phyloP scores from a whole-genome alignment of 495 filamentous ascomycete genomes.

The Astrothelium macrocarpum region DNA sequence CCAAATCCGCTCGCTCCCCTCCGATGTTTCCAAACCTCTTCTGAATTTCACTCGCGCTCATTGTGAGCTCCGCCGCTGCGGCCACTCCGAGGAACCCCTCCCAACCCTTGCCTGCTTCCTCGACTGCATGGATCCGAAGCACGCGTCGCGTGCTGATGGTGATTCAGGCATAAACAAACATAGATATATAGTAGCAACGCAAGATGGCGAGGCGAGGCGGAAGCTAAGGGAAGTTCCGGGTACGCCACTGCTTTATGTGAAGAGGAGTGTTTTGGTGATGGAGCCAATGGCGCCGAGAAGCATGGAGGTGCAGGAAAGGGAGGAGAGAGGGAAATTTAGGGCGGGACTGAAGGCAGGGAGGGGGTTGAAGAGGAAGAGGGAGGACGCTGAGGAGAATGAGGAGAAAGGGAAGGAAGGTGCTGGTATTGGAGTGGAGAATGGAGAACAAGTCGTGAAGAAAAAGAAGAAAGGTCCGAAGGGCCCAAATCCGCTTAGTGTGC shows the following conservation, averaged over 20 bases:
- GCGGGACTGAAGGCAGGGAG: slow-evolving; percentile 44
- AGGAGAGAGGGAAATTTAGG: slow-evolving; percentile 69
- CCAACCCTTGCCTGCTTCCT: slow-evolving; percentile 67
- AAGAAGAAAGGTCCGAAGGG: slow-evolving; percentile 64
- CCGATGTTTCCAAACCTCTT: background rate
- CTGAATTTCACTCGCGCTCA: background rate
- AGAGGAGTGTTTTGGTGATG: slow-evolving; percentile 78
- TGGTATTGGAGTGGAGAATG: slow-evolving; percentile 14
- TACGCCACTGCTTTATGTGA: slow-evolving; percentile 72
- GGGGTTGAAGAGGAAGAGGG: slow-evolving; percentile 37
- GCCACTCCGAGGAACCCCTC: slow-evolving; percentile 74
- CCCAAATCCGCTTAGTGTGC: slow-evolving; percentile 83
- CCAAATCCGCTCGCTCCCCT: slow-evolving; percentile 53
- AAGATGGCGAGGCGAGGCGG: slow-evolving; percentile 49
- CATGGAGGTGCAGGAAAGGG: slow-evolving; percentile 49
- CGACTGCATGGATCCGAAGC: slow-evolving; percentile 66
- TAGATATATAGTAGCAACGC: slow-evolving; percentile 78
- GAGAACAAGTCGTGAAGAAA: slow-evolving; percentile 46
- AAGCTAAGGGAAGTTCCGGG: slow-evolving; percentile 54
- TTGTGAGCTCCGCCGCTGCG: slow-evolving; percentile 72
- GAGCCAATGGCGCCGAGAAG: slow-evolving; percentile 71
- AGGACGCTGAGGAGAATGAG: slow-evolving; percentile 36
- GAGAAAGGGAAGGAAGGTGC: slow-evolving; percentile 26
- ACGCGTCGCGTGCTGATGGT: slow-evolving; percentile 4
- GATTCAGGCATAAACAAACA: slow-evolving; percentile 66